Percentiles rank a stretch among this genome's conserved stretches.
phyloP scores from a whole-genome alignment of 495 filamentous ascomycete genomes.

The Barbatosphaeria neglecta region DNA sequence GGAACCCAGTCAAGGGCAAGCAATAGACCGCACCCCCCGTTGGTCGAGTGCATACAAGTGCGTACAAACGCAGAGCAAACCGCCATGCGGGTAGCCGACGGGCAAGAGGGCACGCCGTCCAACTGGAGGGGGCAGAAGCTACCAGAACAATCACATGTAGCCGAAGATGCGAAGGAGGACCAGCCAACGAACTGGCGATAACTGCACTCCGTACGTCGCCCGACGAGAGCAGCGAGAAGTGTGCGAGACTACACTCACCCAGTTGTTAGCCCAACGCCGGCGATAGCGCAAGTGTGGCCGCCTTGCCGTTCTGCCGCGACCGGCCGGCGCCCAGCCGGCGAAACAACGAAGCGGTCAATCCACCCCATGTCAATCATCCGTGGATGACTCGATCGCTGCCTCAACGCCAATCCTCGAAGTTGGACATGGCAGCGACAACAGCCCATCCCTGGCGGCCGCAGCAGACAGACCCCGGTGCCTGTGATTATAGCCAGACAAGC shows the following conservation, averaged over 20 bases:
- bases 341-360: background rate
- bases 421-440: too few species aligned
- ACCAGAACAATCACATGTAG: background rate
- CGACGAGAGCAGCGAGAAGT: background rate
- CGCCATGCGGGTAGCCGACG: background rate
- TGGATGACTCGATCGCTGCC: too few species aligned
- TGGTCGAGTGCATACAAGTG: background rate
- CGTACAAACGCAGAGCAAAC: background rate
- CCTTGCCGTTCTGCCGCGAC: background rate
- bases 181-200: background rate
- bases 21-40: too few species aligned
- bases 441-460: too few species aligned
- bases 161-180: background rate
- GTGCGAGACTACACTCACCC: too few species aligned
- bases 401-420: too few species aligned
- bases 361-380: background rate
- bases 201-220: background rate
- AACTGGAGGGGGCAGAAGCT: background rate
- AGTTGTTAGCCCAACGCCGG: too few species aligned
- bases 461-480: too few species aligned
- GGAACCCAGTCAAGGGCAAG: background rate
- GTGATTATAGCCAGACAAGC: too few species aligned
- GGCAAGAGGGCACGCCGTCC: background rate
- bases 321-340: background rate
- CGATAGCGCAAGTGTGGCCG: too few species aligned